Percentiles rank a stretch among this genome's conserved stretches.
Evolutionary conservation across 1,139 yeast genomes (phyloP).

Genomic region (Candida anutae): DNA sequence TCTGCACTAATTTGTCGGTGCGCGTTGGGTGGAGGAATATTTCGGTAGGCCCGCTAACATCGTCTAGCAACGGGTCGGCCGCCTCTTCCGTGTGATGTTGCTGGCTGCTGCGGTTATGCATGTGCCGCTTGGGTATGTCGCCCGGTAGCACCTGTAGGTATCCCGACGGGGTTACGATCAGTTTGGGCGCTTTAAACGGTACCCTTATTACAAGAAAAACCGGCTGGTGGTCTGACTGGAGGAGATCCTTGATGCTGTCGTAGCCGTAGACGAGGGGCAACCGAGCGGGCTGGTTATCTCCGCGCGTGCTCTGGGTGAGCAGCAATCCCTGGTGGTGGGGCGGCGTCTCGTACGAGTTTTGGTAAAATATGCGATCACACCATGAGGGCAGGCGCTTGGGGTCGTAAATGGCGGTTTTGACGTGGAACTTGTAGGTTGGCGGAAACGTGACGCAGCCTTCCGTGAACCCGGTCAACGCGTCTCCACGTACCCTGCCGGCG

Average conservation of each 20-base stretch:
- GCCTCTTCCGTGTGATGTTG: constrained; percentile 7
- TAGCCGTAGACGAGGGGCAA: constrained; percentile 30
- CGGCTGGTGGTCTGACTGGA: constrained; percentile 36
- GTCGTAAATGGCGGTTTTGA: constrained; percentile 46
- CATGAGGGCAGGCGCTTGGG: constrained; percentile 69
- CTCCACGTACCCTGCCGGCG: constrained; percentile 31
- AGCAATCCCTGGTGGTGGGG: constrained; percentile 4
- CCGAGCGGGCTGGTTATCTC: constrained; percentile 1
- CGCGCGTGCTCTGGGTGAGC: constrained; percentile 1
- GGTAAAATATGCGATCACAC: constrained; percentile 77
- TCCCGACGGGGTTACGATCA: constrained; percentile 34
- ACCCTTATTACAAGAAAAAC: constrained; percentile 38
- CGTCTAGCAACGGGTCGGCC: no score
- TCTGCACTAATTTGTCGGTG: constrained; percentile 24
- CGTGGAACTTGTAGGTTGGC: constrained; percentile 69
- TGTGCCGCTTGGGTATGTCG: constrained; percentile 15
- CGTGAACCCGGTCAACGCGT: constrained; percentile 51
- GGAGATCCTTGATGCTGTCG: constrained; percentile 25
- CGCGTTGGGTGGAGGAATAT: constrained; percentile 37
- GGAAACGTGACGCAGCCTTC: constrained; percentile 57
- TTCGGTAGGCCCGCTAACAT: constrained; percentile 38
- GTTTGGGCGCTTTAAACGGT: constrained; percentile 36
- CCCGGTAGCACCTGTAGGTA: constrained; percentile 31
- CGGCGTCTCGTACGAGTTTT: constrained; percentile 31
- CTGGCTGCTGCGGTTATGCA: constrained; percentile 4